phyloP scores from a whole-genome alignment of 805 yeast genomes.

The Grigorovia transvaalensis region DNA sequence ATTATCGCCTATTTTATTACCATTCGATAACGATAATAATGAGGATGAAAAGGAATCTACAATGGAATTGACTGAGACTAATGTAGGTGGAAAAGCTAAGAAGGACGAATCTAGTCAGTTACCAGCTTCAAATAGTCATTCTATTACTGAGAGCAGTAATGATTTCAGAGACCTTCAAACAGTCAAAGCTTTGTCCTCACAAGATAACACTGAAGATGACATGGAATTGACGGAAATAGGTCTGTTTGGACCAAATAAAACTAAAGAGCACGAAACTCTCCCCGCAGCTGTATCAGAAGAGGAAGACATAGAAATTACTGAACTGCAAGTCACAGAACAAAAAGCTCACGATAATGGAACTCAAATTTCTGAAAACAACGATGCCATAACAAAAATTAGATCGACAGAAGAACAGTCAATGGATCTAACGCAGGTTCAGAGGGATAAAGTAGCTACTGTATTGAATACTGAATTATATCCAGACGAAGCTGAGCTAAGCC shows the following conservation, averaged over 20 bases:
- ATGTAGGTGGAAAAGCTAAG: not conserved
- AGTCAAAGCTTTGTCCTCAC: no score
- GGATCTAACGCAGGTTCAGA: not conserved
- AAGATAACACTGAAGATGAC: not conserved
- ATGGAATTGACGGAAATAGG: constrained; percentile 6
- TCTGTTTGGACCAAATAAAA: not conserved
- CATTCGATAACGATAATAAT: not conserved
- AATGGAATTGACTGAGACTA: constrained; percentile 10
- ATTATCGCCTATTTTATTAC: constrained; percentile 6
- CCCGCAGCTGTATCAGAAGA: no score
- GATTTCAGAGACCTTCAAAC: not conserved
- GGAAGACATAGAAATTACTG: no score
- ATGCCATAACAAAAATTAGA: not conserved
- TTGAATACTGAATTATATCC: not conserved
- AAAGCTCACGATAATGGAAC: not conserved
- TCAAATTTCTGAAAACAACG: not conserved
- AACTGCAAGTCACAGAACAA: not conserved
- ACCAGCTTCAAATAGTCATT: not conserved
- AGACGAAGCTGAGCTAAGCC: not conserved
- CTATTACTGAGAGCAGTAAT: no score
- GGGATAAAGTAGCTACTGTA: not conserved
- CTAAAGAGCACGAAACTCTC: not conserved
- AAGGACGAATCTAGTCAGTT: not conserved
- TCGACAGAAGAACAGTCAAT: not conserved
- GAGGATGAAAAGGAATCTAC: constrained; percentile 1